These are phyloP conservation scores for Cordyceps tenuipes DNA, from an alignment of 2,329 filamentous ascomycete genomes.

Conservation along the genomic window DNA sequence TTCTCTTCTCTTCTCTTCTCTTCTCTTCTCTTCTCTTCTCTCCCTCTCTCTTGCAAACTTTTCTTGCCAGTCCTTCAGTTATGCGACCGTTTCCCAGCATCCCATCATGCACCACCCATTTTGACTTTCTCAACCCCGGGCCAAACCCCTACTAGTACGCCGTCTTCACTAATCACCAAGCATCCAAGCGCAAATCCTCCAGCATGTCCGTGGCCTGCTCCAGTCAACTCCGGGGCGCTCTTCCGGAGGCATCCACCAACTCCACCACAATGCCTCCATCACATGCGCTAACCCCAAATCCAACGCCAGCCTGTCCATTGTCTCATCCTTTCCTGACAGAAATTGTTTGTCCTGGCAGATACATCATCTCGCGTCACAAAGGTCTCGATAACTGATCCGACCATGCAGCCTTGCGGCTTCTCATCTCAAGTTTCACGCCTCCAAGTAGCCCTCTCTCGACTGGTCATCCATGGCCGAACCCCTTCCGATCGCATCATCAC, in stretches of 20 bases:
- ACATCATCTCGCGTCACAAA: too few relatives aligned
- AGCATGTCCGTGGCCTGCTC: not conserved
- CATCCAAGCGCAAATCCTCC: not conserved
- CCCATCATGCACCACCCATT: not conserved
- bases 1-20: not conserved
- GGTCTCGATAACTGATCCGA: too few relatives aligned
- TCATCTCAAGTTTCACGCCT: too few relatives aligned
- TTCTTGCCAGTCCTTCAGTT: not conserved
- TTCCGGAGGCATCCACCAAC: slow-evolving; percentile 6
- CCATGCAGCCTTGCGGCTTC: too few relatives aligned
- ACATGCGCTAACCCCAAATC: slow-evolving; percentile 4
- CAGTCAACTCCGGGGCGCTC: slow-evolving; percentile 1
- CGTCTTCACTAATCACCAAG: not conserved
- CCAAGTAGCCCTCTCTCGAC: not conserved
- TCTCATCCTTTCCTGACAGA: too few relatives aligned
- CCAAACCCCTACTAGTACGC: not conserved
- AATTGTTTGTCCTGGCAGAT: too few relatives aligned
- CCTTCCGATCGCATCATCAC: not conserved
- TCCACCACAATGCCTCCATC: not conserved
- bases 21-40: not conserved
- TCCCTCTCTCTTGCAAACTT: not conserved
- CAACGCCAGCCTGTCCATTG: not conserved
- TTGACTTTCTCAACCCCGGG: not conserved
- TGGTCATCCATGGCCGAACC: not conserved
- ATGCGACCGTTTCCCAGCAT: too few relatives aligned